phyloP scores from a whole-genome alignment of 1,284 basidiomycete species.

The Ceratobasidium sp. region DNA sequence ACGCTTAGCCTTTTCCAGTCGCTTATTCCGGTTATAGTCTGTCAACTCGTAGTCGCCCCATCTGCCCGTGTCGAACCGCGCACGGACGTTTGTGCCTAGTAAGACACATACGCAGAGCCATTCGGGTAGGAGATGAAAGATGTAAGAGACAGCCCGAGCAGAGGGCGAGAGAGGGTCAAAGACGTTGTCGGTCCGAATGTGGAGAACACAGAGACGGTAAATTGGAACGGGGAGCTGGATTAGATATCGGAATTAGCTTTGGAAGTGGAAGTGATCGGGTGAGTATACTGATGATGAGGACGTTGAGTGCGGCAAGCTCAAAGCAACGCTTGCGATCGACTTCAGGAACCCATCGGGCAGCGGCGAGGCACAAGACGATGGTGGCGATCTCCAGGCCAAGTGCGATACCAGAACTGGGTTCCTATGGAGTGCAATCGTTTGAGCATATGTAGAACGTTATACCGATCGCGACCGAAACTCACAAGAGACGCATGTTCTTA shows the following conservation, averaged over 20 bases:
- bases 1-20: constrained; percentile 7
- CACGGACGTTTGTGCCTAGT: constrained; percentile 26
- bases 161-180: constrained; percentile 15
- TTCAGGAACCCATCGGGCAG: constrained; percentile 4
- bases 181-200: constrained; percentile 16
- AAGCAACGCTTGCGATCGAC: constrained; percentile 25
- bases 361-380: neutral
- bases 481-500: constrained; percentile 23
- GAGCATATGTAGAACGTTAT: neutral
- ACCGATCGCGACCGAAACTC: neutral
- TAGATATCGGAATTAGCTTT: neutral
- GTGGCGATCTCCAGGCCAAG: neutral
- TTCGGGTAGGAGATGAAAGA: constrained; percentile 22
- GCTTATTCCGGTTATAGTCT: constrained; percentile 3
- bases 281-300: neutral
- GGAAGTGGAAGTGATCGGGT: neutral
- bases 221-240: constrained; percentile 22
- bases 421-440: neutral
- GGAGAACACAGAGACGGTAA: constrained; percentile 33
- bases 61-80: constrained; percentile 24
- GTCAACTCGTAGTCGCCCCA: constrained; percentile 35
- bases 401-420: constrained; percentile 10
- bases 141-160: constrained; percentile 19
- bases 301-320: constrained; percentile 23
- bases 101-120: constrained; percentile 33